Conservation (phyloP, 23 red algal genomes). For the Gracilaria gracilis region DNA sequence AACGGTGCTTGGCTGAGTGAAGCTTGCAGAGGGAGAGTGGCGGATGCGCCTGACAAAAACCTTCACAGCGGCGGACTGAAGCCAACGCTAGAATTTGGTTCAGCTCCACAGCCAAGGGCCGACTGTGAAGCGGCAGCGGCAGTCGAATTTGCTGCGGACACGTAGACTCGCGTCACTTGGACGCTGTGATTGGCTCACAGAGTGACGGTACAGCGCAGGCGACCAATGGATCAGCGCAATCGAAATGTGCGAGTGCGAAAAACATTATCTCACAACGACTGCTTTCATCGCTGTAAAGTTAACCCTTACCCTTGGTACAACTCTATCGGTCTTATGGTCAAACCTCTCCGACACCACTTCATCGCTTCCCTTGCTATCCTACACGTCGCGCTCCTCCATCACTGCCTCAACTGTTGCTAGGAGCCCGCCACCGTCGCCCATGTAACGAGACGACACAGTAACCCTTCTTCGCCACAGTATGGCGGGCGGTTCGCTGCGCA, state of each 20-base stretch:
- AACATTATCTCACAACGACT: neutral
- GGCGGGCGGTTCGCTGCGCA: constrained; percentile 61
- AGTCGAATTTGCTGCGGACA: constrained; percentile 7
- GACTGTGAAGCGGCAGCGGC: neutral
- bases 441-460: neutral
- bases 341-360: neutral
- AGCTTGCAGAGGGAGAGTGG: neutral
- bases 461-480: constrained; percentile 39
- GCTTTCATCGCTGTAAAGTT: neutral
- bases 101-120: neutral
- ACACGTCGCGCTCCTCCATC: constrained; percentile 7
- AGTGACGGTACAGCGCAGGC: neutral
- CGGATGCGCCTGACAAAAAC: neutral
- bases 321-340: neutral
- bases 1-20: too few species aligned
- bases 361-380: neutral
- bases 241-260: neutral
- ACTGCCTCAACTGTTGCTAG: neutral
- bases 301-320: too few species aligned
- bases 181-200: constrained; percentile 1
- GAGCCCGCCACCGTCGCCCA: constrained; percentile 1
- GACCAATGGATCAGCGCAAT: constrained; percentile 1
- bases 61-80: too few species aligned
- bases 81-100: too few species aligned
- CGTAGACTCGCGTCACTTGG: neutral